Conservation (phyloP, 257 asterid species). For the Solanum chiquidenum region DNA sequence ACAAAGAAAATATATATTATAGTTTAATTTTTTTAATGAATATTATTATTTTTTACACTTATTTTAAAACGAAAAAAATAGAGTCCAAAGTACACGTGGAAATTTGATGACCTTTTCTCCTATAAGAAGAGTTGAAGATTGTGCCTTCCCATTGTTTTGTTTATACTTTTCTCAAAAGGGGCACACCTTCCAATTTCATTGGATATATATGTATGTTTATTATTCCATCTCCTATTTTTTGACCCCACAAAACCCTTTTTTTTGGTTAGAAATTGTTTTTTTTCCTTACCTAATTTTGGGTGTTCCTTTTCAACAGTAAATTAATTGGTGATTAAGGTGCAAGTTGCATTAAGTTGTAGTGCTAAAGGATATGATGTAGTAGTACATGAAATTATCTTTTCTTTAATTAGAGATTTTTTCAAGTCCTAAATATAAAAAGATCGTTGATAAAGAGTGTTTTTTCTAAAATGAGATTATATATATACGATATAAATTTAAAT, state of each 20-base stretch:
- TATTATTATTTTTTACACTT: too few relatives aligned
- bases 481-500: rapidly evolving
- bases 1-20: too few relatives aligned
- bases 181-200: constrained; percentile 11
- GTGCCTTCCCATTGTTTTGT: background rate
- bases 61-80: too few relatives aligned
- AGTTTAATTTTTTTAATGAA: too few relatives aligned
- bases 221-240: background rate
- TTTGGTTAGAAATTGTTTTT: background rate
- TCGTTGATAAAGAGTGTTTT: rapidly evolving
- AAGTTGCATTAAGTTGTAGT: background rate
- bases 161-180: background rate
- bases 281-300: background rate
- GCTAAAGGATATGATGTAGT: too few relatives aligned
- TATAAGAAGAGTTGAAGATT: background rate
- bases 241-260: background rate
- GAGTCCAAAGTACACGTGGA: too few relatives aligned
- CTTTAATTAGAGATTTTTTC: too few relatives aligned
- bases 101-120: too few relatives aligned
- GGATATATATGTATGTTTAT: background rate
- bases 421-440: too few relatives aligned
- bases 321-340: background rate
- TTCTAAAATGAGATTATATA: too few relatives aligned
- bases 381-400: too few relatives aligned
- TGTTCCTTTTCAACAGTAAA: background rate